A percentile compares a stretch with the other conserved stretches of the same genome.
These are phyloP conservation scores for Boletellus ananiceps DNA, from an alignment of 768 basidiomycete genomes.

Conservation along the genomic window DNA sequence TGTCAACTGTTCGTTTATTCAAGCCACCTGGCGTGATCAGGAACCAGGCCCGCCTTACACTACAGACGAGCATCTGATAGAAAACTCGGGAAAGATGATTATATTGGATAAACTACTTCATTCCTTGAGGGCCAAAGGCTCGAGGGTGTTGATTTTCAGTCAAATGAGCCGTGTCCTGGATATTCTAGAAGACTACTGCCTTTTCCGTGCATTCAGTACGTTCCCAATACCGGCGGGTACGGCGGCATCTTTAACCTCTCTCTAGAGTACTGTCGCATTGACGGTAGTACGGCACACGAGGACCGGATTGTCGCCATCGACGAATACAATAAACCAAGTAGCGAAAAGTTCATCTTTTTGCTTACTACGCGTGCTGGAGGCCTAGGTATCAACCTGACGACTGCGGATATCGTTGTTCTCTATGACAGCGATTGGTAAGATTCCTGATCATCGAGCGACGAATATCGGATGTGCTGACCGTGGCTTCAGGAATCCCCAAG, in stretches of 20 bases:
- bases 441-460: not conserved
- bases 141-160: constrained; percentile 93
- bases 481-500: constrained; percentile 85
- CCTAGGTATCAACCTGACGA: constrained; percentile 92
- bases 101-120: constrained; percentile 91
- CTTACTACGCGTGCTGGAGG: constrained; percentile 96
- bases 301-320: constrained; percentile 95
- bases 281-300: constrained; percentile 93
- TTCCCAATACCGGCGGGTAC: constrained; percentile 3
- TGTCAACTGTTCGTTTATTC: not conserved
- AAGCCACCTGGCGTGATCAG: constrained; percentile 30
- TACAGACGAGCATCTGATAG: constrained; percentile 92
- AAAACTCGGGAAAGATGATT: constrained; percentile 96
- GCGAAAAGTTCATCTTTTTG: constrained; percentile 95
- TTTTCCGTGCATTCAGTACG: constrained; percentile 86
- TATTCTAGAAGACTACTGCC: constrained; percentile 94
- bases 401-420: constrained; percentile 90
- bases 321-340: constrained; percentile 92
- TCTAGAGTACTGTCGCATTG: constrained; percentile 92
- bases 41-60: constrained; percentile 99
- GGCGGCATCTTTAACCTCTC: constrained; percentile 2
- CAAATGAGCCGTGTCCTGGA: constrained; percentile 99
- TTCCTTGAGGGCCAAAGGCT: constrained; percentile 89
- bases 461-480: not conserved
- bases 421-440: constrained; percentile 94